These are phyloP conservation scores for Bacterosira constricta DNA, from an alignment of 108 stramenopile species.

Conservation along the genomic window DNA sequence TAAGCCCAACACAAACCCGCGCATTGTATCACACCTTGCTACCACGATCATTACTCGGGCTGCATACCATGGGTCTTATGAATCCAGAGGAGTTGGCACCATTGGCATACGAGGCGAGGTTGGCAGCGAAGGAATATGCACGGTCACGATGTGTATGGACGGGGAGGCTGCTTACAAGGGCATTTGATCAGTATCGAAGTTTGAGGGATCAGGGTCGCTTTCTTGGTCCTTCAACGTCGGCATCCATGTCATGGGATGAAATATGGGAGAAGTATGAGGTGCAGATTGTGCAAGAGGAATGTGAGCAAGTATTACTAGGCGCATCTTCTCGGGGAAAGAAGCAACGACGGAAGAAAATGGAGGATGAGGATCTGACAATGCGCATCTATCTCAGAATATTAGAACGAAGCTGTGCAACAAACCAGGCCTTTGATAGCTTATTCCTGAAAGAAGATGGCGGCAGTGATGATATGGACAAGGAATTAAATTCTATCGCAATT, in stretches of 20 bases:
- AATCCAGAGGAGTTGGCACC: conserved; percentile 53
- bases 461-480: conserved; percentile 11
- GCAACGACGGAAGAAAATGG: conserved; percentile 9
- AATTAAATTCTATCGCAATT: conserved; percentile 8
- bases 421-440: conserved; percentile 46
- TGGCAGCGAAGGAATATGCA: conserved; percentile 66
- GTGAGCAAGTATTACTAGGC: too few species aligned
- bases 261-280: conserved; percentile 64
- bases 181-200: conserved; percentile 65
- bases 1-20: conserved; percentile 31
- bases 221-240: conserved; percentile 19
- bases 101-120: conserved; percentile 59
- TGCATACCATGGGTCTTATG: conserved; percentile 38
- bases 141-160: conserved; percentile 62
- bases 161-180: conserved; percentile 40
- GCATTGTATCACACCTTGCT: conserved; percentile 44
- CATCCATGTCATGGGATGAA: conserved; percentile 66
- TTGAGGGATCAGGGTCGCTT: conserved; percentile 50
- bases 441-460: conserved; percentile 9
- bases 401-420: conserved; percentile 61
- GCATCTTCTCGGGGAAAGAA: too few species aligned
- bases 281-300: conserved; percentile 31
- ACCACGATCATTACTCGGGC: conserved; percentile 35
- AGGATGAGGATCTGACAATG: conserved; percentile 40
- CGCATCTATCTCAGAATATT: conserved; percentile 56